Base-by-base conservation (phyloP, 768 basidiomycete species). In the Leccinum variicolor region DNA sequence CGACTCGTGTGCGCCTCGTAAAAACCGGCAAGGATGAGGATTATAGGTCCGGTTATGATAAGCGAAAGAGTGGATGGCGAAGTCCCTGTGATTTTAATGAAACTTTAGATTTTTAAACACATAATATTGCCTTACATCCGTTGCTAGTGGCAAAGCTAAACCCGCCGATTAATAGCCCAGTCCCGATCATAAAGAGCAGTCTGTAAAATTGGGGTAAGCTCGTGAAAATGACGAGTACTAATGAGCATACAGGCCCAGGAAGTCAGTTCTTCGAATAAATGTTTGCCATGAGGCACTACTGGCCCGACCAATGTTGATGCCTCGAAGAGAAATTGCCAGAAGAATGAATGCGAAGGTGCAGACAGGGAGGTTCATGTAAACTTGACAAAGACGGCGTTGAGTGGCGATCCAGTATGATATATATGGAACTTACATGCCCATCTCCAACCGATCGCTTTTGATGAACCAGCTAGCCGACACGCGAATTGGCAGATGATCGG, bases 281-380 rank as follows among this genome's bases (percentile, higher is more conserved):
- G 68, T 72, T 57, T 70, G 69, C 84, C 87, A 89, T 9, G 87
- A 85, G 45, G 81, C 75, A 54, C 78, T 74, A 25, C 73, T 67
- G 15, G 81, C 61, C 46, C 72, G 73, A 19, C 77, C 74, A 21
- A 89, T 70, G 33, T 75, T 66, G 34, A 90, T 80, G 34, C 72
- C 73, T 60, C 82, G 83, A 51, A 93, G 80, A n/a, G 89, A 85
- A 29, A 81, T 50, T 19, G 70, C 67, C 21, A 92, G 75, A 9
- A 90, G 77, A 10, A 82, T 56, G 58, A 80, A 79, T 21, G 87
- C 86, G 25, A 84, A 60, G 26, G 82, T 67, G 68, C 87, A 89
- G 54, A 93, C 75, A 19, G 91, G 91, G 49, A 93, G 77, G 73
- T 93, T 94, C 70, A 94, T 79, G 69, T 85, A 92, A 71, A 94